phyloP scores from a whole-genome alignment of 306 rosid species.

The Cucumis melo region DNA sequence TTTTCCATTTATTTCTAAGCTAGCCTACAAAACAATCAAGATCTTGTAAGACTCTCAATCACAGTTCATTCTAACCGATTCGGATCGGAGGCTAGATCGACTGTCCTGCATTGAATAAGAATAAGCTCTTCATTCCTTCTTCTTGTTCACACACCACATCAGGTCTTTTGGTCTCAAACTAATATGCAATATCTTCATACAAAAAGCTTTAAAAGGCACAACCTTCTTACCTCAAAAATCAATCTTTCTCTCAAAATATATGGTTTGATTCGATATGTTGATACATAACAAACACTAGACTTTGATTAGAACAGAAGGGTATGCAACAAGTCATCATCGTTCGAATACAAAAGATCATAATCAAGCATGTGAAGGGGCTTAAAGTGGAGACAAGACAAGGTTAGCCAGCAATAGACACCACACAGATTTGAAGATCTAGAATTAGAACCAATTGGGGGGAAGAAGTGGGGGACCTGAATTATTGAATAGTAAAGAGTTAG shows the following conservation, averaged over 20 bases:
- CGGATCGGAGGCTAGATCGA: not conserved
- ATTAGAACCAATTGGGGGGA: not conserved
- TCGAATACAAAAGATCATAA: not conserved
- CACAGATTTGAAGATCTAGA: not conserved
- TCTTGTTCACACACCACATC: not conserved
- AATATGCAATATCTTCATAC: not conserved
- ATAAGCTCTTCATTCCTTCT: not conserved
- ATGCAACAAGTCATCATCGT: not conserved
- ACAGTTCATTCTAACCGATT: not conserved
- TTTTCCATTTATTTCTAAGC: not conserved
- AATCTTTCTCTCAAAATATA: not conserved
- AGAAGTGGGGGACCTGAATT: conserved; percentile 12
- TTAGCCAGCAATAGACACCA: not conserved
- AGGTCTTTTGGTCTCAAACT: not conserved
- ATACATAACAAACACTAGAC: not conserved
- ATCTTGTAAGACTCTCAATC: not conserved
- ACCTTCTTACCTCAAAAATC: too few species aligned
- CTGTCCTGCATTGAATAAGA: not conserved
- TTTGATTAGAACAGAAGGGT: not conserved
- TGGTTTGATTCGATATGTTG: not conserved
- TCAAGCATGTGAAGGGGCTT: not conserved
- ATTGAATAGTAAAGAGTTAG: not conserved
- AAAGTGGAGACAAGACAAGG: conserved; percentile 7
- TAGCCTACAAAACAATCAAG: not conserved
- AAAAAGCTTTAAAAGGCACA: too few species aligned